Base-by-base conservation (phyloP, 306 rosid species). In the Erythrophleum fordii region DNA sequence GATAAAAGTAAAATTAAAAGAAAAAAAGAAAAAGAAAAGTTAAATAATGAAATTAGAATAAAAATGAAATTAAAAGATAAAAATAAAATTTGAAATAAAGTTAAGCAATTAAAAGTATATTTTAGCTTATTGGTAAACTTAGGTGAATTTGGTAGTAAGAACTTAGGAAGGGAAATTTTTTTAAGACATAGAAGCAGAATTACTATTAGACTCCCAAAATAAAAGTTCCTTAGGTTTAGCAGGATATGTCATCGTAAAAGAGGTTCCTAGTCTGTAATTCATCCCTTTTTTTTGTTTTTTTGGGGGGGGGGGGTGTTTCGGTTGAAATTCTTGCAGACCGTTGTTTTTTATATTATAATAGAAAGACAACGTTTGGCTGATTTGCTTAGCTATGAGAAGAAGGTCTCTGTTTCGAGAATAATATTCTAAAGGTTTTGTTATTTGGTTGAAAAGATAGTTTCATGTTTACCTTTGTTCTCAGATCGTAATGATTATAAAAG, bases 401-500 rank as follows among this genome's bases (percentile, higher is more conserved):
- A 56, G 69, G 44, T 31, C 2, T 14, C 44, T 62, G 23, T 8
- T 65, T 18, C 11, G 14, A 49, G 13, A 34, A 65, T 9, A 9
- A 34, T 37, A 13, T 58, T n/a, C 31, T 37, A 35, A 42, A 53
- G 17, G 28, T 18, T 65, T 34, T 65, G 34, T 41, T 39, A 67
- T 22, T 37, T 12, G 5, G 6, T 42, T 68, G 53, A 41, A 22
- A 68, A 8, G 1, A 23, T 37, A 44, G 70, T 34, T 51, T 48
- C 14, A 44, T 9, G 22, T 20, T 68, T 44, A 37, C 69, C 14
- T 74, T 73, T 83, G 67, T 76, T 77, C 74, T 69, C 82, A 94
- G 97, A 91, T 87, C 68, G 39, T 4, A 41, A 94, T 95, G 99
- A 95, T 95, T 22, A 95, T 95, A 84, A 95, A 95, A 85, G 99